A percentile compares a stretch with the other conserved stretches of the same genome.
Evolutionary conservation across 108 stramenopile species (phyloP).

Genomic region (Nannochloropsis gaditana): DNA sequence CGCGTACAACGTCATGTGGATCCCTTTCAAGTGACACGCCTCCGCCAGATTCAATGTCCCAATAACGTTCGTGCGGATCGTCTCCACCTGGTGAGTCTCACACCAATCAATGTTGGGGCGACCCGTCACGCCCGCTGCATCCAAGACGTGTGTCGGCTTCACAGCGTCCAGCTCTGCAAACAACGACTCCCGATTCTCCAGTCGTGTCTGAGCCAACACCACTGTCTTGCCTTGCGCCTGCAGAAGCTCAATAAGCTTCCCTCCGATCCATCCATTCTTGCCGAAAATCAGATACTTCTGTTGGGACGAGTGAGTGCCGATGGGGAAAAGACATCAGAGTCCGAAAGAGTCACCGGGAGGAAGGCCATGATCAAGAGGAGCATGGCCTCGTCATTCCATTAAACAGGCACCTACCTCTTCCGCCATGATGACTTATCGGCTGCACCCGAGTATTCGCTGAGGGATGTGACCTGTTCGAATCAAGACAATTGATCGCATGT

Average conservation of each 20-base stretch:
- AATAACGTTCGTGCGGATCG: conserved; percentile 93
- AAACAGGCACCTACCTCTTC: not conserved
- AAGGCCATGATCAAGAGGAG: too few relatives aligned
- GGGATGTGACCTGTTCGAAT: too few relatives aligned
- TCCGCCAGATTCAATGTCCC: conserved; percentile 93
- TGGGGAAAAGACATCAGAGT: too few relatives aligned
- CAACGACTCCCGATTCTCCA: conserved; percentile 79
- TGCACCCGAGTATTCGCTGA: too few relatives aligned
- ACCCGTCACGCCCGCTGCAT: conserved; percentile 98
- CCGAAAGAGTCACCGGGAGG: too few relatives aligned
- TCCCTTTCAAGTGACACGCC: conserved; percentile 66
- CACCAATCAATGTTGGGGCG: conserved; percentile 99
- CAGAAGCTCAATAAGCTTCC: conserved; percentile 70
- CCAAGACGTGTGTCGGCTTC: conserved; percentile 91
- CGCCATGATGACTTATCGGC: not conserved
- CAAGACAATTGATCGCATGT: too few relatives aligned
- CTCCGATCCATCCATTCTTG: conserved; percentile 98
- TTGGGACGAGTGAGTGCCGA: not conserved
- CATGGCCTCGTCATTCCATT: too few relatives aligned
- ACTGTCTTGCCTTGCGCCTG: conserved; percentile 64
- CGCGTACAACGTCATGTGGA: conserved; percentile 96
- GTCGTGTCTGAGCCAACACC: conserved; percentile 71
- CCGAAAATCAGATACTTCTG: conserved; percentile 76
- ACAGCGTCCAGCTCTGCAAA: conserved; percentile 71
- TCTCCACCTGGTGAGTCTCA: conserved; percentile 89